These are phyloP conservation scores for Yamadazyma blattariae DNA, from an alignment of 1,139 yeast genomes.

Conservation along the genomic window DNA sequence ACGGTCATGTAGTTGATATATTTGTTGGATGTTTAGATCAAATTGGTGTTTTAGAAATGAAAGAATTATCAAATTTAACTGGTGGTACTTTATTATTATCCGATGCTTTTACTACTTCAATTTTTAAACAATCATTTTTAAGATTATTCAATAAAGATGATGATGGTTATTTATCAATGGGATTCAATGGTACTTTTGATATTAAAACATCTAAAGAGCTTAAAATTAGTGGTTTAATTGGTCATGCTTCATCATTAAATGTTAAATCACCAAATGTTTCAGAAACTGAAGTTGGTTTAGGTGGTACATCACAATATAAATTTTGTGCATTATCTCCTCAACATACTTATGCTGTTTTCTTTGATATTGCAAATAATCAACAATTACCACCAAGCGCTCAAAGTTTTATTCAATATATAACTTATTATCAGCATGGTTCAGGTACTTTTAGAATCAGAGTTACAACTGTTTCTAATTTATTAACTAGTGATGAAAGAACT, in stretches of 20 bases:
- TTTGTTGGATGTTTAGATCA: slow-evolving; percentile 99
- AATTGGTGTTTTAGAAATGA: slow-evolving; percentile 97
- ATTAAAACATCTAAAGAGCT: slow-evolving; percentile 87
- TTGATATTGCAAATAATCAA: slow-evolving; percentile 70
- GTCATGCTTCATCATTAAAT: slow-evolving; percentile 80
- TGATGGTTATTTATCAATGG: slow-evolving; percentile 82
- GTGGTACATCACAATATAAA: slow-evolving; percentile 87
- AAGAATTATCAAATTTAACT: slow-evolving; percentile 78
- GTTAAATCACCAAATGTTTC: slow-evolving; percentile 70
- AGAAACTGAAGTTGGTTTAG: slow-evolving; percentile 90
- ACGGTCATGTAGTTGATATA: slow-evolving; percentile 87
- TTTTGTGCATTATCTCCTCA: slow-evolving; percentile 82
- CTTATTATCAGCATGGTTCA: slow-evolving; percentile 76
- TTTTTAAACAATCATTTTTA: slow-evolving; percentile 90
- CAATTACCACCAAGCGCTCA: slow-evolving; percentile 48
- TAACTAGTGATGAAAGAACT: slow-evolving; percentile 49
- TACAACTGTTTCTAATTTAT: slow-evolving; percentile 75
- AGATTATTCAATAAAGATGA: slow-evolving; percentile 84
- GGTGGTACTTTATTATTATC: slow-evolving; percentile 92
- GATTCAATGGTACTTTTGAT: slow-evolving; percentile 82
- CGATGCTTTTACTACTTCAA: slow-evolving; percentile 95
- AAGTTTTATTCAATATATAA: slow-evolving; percentile 65
- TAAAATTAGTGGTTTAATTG: slow-evolving; percentile 89
- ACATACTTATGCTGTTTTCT: slow-evolving; percentile 82
- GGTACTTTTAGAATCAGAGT: slow-evolving; percentile 87